Evolutionary conservation across 305 asterid genomes (phyloP), one percentile per base, ranked within the genome.

Genomic region (Ilex paraguariensis): DNA sequence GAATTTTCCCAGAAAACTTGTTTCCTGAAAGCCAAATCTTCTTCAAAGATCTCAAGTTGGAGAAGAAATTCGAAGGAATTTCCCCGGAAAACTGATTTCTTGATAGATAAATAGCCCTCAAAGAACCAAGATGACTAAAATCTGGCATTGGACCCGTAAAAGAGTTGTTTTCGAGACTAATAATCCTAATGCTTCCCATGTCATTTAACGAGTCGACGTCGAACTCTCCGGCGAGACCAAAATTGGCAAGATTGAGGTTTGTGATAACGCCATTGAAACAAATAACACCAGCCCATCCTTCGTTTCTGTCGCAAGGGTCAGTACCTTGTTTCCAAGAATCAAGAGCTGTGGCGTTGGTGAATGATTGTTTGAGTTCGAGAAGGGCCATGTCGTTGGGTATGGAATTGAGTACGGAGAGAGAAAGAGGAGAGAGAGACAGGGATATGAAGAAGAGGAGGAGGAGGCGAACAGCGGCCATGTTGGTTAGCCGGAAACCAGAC

Each of bases 131-230:
- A 4, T 76, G 77, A 64, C 77, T 84, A 46, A 91, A 79, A 0
- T 67, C 73, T 2, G 96, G 96, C 1, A 91, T 66, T 0, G 82
- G 66, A 2, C 96, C 98, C 0, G 88, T 61, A 69, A 88, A 75
- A 4, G 63, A 70, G 48, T 88, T 91, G 67, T 85, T 79, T 5
- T 85, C 90, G 31, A 92, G 57, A 17, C 82, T 72, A 10, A 92
- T 33, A 42, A 69, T 21, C 36, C 97, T 66, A 7, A 92, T 88
- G 0, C 73, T 63, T 13, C 77, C 60, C 5, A 92, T 81, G 13
- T 72, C 64, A 0, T 54, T 31, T 62, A 83, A 64, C 0, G 89
- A 61, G 3, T 73, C 81, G 9, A 82, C 56, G 16, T 77, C 79
- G 2, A 82, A 52, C 0, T 78, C 81, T 0, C 72, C 79, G 0